Evolutionary conservation across 208 protist genomes (phyloP).

Genomic region (Trichomonas vaginalis): DNA sequence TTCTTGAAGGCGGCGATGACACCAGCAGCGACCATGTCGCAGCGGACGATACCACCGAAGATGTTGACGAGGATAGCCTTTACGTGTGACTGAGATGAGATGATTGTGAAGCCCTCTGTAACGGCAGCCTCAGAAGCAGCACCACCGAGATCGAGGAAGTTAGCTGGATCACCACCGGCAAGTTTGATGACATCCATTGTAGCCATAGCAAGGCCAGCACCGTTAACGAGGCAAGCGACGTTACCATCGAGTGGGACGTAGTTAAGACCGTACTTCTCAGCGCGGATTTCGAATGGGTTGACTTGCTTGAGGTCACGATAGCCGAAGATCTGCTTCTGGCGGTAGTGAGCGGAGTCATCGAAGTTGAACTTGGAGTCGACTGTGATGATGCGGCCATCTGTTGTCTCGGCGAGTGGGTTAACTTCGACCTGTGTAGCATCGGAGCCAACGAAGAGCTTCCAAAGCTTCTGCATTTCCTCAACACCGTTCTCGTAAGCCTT

Average conservation of each 20-base stretch:
- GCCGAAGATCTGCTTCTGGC: slow-evolving; percentile 78
- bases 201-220: slow-evolving; percentile 96
- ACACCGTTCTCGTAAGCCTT: neutral
- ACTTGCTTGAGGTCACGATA: slow-evolving; percentile 73
- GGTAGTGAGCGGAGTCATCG: slow-evolving; percentile 92
- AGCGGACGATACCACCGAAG: slow-evolving; percentile 98
- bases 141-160: slow-evolving; percentile 97
- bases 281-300: slow-evolving; percentile 67
- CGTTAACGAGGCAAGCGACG: slow-evolving; percentile 70
- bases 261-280: slow-evolving; percentile 83
- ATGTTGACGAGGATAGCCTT: slow-evolving; percentile 85
- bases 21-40: slow-evolving; percentile 86
- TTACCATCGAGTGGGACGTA: slow-evolving; percentile 97
- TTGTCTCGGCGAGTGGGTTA: slow-evolving; percentile 88
- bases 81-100: slow-evolving; percentile 68
- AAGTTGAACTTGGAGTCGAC: slow-evolving; percentile 96
- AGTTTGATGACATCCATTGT: slow-evolving; percentile 98
- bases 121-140: slow-evolving; percentile 62
- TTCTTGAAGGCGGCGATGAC: slow-evolving; percentile 61
- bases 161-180: slow-evolving; percentile 84
- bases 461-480: slow-evolving; percentile 71
- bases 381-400: slow-evolving; percentile 57
- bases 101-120: slow-evolving; percentile 82
- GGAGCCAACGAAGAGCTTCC: slow-evolving; percentile 76
- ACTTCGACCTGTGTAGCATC: slow-evolving; percentile 88